Percentiles rank a stretch among this genome's conserved stretches.
phyloP scores from a whole-genome alignment of 2,329 filamentous ascomycete species.

The Xylaria sp. region DNA sequence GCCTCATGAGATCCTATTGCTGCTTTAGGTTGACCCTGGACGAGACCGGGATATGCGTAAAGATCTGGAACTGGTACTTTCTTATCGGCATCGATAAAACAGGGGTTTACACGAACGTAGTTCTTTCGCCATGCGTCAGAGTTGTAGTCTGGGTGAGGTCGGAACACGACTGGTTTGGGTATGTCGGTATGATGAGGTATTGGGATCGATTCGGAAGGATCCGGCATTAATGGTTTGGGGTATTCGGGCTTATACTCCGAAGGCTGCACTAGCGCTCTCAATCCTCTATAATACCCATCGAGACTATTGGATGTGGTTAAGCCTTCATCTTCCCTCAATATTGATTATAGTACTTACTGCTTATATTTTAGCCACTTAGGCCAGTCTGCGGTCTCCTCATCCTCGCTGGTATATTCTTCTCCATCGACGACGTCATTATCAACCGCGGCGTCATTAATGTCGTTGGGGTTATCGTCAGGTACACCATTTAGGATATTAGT shows the following conservation, averaged over 20 bases:
- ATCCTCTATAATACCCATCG: constrained; percentile 81
- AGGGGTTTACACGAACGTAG: constrained; percentile 66
- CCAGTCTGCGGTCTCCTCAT: constrained; percentile 40
- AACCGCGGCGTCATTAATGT: neutral
- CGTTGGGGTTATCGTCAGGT: neutral
- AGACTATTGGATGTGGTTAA: constrained; percentile 65
- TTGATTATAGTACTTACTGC: constrained; percentile 53
- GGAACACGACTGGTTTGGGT: constrained; percentile 66
- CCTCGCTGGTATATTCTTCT: constrained; percentile 11
- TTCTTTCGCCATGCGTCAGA: constrained; percentile 65
- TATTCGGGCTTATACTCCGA: constrained; percentile 78
- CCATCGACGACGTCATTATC: neutral
- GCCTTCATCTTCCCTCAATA: neutral
- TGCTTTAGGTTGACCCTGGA: constrained; percentile 80
- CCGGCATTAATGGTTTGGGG: constrained; percentile 58
- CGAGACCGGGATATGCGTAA: constrained; percentile 76
- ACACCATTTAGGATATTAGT: neutral
- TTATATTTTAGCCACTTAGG: constrained; percentile 56
- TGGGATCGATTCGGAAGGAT: constrained; percentile 37
- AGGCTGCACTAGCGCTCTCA: constrained; percentile 74
- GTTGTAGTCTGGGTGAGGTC: constrained; percentile 75
- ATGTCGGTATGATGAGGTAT: constrained; percentile 51
- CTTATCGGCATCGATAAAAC: constrained; percentile 71
- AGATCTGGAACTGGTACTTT: constrained; percentile 69
- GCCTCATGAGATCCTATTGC: constrained; percentile 80